Evolutionary conservation across 371 early-diverging fungal species (phyloP).

Genomic region (Apophysomyces ossiformis): DNA sequence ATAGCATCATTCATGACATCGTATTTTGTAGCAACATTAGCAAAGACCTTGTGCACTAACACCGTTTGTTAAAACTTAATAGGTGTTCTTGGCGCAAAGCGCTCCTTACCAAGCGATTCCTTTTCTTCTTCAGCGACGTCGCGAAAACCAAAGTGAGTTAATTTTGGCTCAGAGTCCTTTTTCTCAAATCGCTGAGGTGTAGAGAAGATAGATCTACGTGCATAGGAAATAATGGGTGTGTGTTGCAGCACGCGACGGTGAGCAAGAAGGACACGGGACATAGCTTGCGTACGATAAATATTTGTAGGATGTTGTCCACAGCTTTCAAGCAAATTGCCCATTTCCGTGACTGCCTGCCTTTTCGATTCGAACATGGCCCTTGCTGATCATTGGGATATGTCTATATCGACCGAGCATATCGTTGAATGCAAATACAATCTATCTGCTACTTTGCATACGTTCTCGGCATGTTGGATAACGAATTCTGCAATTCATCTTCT

Average conservation of each 20-base stretch:
- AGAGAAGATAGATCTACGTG: background rate
- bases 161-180: slow-evolving; percentile 19
- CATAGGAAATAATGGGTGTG: background rate
- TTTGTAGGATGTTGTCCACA: too few relatives aligned
- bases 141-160: slow-evolving; percentile 93
- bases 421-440: too few relatives aligned
- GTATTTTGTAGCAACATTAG: slow-evolving; percentile 91
- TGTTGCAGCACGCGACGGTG: background rate
- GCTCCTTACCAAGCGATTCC: slow-evolving; percentile 74
- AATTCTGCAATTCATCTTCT: too few relatives aligned
- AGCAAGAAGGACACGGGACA: slow-evolving; percentile 5
- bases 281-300: background rate
- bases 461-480: too few relatives aligned
- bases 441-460: too few relatives aligned
- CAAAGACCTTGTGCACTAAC: slow-evolving; percentile 87
- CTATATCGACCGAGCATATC: too few relatives aligned
- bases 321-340: too few relatives aligned
- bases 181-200: background rate
- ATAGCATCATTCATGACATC: slow-evolving; percentile 98
- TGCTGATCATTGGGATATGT: too few relatives aligned
- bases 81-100: background rate
- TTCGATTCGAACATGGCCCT: too few relatives aligned
- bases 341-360: too few relatives aligned
- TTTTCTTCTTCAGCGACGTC: slow-evolving; percentile 85
- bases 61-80: slow-evolving; percentile 6